Evolutionary conservation across 768 basidiomycete species (phyloP).

Genomic region (Hemileccinum rubropunctum): DNA sequence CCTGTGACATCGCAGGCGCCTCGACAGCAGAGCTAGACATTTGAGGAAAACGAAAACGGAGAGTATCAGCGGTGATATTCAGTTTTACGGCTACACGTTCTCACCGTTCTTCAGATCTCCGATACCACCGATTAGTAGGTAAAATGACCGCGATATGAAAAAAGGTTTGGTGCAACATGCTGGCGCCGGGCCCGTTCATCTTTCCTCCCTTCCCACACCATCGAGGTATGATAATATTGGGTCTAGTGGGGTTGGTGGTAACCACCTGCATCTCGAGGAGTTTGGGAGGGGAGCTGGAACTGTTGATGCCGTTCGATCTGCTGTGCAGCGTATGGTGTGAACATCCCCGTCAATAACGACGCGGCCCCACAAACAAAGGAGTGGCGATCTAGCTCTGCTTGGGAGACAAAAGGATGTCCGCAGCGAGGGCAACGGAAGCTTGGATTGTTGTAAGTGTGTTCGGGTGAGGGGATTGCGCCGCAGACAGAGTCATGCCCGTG

Average conservation of each 20-base stretch:
- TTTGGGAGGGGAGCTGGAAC: not conserved
- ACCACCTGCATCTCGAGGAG: not conserved
- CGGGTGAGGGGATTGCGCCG: constrained; percentile 1
- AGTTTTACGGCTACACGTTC: no score
- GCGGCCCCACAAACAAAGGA: constrained; percentile 11
- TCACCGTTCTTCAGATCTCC: no score
- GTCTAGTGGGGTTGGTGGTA: not conserved
- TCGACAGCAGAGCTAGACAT: no score
- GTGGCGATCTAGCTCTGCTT: constrained; percentile 9
- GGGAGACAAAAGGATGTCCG: constrained; percentile 2
- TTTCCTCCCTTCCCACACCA: no score
- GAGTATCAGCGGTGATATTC: no score
- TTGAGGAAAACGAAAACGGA: no score
- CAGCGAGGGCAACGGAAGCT: constrained; percentile 15
- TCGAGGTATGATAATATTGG: not conserved
- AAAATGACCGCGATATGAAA: no score
- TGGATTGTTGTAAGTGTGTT: not conserved
- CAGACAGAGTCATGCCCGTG: not conserved
- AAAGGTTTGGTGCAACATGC: no score
- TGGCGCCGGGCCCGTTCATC: no score
- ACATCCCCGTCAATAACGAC: constrained; percentile 9
- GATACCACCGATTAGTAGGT: no score
- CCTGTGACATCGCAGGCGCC: no score
- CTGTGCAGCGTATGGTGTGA: constrained; percentile 11
- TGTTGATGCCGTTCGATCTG: not conserved